phyloP scores from a whole-genome alignment of 2,329 filamentous ascomycete genomes.

The Calcarisporium arbuscula region DNA sequence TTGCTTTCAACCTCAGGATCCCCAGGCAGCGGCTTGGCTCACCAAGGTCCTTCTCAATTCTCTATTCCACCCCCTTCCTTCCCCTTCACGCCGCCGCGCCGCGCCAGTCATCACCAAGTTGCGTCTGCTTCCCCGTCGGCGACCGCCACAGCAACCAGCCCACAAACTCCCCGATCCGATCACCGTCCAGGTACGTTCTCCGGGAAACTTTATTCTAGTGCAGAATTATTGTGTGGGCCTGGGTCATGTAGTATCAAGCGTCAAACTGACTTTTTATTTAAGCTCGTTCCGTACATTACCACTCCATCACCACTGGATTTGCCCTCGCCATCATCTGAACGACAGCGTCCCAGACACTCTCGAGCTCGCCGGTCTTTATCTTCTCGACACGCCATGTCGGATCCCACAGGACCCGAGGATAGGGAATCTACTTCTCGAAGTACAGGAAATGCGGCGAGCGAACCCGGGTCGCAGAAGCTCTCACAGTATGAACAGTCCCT shows the following conservation, averaged over 20 bases:
- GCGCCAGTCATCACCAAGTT: background rate
- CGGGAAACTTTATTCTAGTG: too few relatives aligned
- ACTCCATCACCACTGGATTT: background rate
- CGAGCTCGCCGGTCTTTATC: conserved; percentile 20
- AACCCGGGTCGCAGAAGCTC: conserved; percentile 1
- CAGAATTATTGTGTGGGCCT: too few relatives aligned
- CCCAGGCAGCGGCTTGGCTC: conserved; percentile 12
- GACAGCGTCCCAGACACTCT: conserved; percentile 18
- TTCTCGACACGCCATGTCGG: conserved; percentile 16
- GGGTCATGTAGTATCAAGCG: conserved; percentile 1
- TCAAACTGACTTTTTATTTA: background rate
- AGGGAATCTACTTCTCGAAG: conserved; percentile 6
- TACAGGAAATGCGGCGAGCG: background rate
- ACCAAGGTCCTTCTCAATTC: conserved; percentile 12
- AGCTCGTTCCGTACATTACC: background rate
- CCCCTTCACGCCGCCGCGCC: conserved; percentile 5
- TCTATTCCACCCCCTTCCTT: conserved; percentile 11
- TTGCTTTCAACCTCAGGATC: conserved; percentile 13
- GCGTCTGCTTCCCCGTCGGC: background rate
- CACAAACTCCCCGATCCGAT: background rate
- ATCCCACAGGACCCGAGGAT: conserved; percentile 16
- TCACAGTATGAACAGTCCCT: conserved; percentile 8
- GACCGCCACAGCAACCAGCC: conserved; percentile 1
- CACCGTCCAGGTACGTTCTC: too few relatives aligned
- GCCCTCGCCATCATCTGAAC: conserved; percentile 15